Evolutionary conservation across 257 asterid species (phyloP).

Genomic region (Lithospermum erythrorhizon): DNA sequence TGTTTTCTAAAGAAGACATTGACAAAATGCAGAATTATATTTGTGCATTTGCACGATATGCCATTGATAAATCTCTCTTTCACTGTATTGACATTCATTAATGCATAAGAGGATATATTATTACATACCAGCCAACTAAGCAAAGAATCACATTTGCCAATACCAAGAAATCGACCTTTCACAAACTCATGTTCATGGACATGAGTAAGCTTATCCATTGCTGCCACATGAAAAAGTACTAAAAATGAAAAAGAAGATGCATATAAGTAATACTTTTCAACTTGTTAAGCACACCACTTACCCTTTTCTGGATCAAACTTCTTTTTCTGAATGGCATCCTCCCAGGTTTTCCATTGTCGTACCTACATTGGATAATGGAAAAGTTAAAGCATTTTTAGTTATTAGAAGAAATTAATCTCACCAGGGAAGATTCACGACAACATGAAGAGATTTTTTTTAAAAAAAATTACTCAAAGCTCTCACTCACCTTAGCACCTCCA

Average conservation of each 20-base stretch:
- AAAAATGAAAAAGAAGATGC: background rate
- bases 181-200: conserved; percentile 47
- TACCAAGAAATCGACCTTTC: conserved; percentile 32
- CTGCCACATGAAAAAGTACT: conserved; percentile 21
- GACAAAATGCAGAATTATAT: background rate
- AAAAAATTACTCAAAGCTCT: background rate
- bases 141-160: conserved; percentile 21
- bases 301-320: conserved; percentile 16
- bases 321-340: conserved; percentile 22
- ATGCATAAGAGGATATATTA: background rate
- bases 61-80: background rate
- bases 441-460: background rate
- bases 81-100: background rate
- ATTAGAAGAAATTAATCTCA: background rate
- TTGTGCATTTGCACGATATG: background rate
- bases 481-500: conserved; percentile 25
- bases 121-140: conserved; percentile 52
- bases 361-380: conserved; percentile 14
- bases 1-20: no score
- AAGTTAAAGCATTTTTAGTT: background rate
- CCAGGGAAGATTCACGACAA: background rate
- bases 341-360: conserved; percentile 33
- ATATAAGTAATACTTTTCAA: background rate
- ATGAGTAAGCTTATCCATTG: conserved; percentile 19
- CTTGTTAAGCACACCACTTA: conserved; percentile 1